Percentiles rank a stretch among this genome's conserved stretches.
Evolutionary conservation across 345 rosid species (phyloP).

Genomic region (Euphorbia pulcherrima): DNA sequence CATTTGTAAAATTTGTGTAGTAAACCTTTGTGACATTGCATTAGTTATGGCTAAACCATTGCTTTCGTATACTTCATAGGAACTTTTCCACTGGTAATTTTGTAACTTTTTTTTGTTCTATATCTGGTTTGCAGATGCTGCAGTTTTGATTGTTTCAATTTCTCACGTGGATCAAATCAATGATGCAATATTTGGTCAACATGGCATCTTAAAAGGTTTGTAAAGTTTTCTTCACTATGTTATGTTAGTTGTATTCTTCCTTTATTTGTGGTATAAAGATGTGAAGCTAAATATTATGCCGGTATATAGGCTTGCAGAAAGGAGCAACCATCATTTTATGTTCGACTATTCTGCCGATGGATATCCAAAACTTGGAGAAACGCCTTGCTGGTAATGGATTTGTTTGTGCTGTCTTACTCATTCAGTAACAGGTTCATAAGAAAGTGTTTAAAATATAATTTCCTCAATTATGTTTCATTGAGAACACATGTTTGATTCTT

Average conservation of each 20-base stretch:
- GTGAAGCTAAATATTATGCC: neutral
- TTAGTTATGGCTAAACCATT: no score
- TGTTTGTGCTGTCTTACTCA: constrained; percentile 3
- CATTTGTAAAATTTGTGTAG: no score
- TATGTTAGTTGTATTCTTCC: constrained; percentile 6
- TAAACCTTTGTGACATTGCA: no score
- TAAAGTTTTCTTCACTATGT: constrained; percentile 15
- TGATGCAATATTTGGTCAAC: constrained; percentile 52
- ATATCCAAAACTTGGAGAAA: constrained; percentile 57
- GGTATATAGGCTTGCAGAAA: constrained; percentile 49
- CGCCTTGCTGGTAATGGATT: constrained; percentile 46
- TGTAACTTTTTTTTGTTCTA: neutral
- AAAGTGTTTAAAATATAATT: neutral
- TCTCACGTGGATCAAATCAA: constrained; percentile 60
- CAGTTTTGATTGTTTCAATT: constrained; percentile 58
- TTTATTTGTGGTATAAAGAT: constrained; percentile 9
- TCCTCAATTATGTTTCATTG: neutral
- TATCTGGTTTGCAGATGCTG: constrained; percentile 43
- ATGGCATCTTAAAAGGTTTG: constrained; percentile 59
- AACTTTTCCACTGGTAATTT: neutral
- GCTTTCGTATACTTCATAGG: neutral
- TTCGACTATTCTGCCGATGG: constrained; percentile 43
- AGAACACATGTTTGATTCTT: neutral
- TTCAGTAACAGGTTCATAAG: neutral
- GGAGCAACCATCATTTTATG: constrained; percentile 55